Base-by-base conservation (phyloP, 169 alveolate species). In the Eimeria tenella region DNA sequence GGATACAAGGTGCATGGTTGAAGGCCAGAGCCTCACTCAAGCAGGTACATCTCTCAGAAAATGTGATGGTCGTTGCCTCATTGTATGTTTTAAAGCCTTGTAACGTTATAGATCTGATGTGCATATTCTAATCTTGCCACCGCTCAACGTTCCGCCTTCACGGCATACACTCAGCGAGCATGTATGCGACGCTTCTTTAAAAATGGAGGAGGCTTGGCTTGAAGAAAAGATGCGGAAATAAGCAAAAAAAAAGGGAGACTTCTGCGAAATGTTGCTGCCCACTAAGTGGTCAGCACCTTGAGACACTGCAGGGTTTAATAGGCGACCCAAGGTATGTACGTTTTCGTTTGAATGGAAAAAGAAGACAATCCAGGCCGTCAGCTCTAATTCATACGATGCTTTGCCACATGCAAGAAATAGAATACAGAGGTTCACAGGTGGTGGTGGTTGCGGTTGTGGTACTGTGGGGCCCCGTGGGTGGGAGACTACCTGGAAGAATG, bases 41-140 rank as follows among this genome's bases (percentile, higher is more conserved):
- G 62, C 95, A 92, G 83, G 71, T 92, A 19, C 74, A 92, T 17
- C 95, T 70, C 25, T 93, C 93, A 42, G 93, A 79, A 49, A 92
- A 92, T 25, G 31, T 23, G 21, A 92, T 73, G 53, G 77, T 55
- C n/a, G 95, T 92, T 71, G 56, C 93, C 9, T 49, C 56, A 58
- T 73, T 70, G 81, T 92, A 92, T 7, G 95, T 92, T 5, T 71
- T 62, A 63, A 92, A 92, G 49, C 95, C 95, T 15, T 56, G 82
- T 17, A 92, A 25, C 4, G 91, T 92, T 11, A 92, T 49, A 8
- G 65, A 68, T 52, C 79, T 92, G 49, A 92, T 77, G 63, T 92
- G 60, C 95, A 92, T 92, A 6, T 21, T 92, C 88, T 5, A 62
- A 63, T 63, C 21, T 62, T 1, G 73, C 42, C 42, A 31, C 42